Conservation (phyloP, 1,139 yeast genomes). For the Pichia terricola region DNA sequence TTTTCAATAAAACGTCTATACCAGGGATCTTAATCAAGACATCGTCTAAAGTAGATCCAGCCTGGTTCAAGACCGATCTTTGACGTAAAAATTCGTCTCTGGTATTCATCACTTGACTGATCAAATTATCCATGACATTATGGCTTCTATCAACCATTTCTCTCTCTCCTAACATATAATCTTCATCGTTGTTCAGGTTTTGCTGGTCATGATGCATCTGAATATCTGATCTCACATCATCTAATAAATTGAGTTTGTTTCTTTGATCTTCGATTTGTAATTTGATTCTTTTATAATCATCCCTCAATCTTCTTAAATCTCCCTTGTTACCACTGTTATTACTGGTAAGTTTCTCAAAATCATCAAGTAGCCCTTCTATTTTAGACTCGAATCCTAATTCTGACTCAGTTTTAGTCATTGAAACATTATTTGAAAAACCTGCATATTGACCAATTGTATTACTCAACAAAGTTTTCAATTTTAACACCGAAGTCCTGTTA, state of each 20-base stretch:
- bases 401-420: constrained; percentile 34
- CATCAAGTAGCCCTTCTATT: constrained; percentile 31
- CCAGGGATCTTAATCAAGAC: constrained; percentile 73
- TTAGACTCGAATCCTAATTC: constrained; percentile 36
- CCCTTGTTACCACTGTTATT: constrained; percentile 69
- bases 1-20: constrained; percentile 45
- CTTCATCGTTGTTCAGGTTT: constrained; percentile 29
- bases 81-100: constrained; percentile 77
- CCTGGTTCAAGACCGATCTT: constrained; percentile 50
- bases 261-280: constrained; percentile 42
- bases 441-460: constrained; percentile 42
- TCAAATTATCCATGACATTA: constrained; percentile 65
- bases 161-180: constrained; percentile 68
- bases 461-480: constrained; percentile 37
- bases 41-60: constrained; percentile 54
- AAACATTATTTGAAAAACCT: constrained; percentile 35
- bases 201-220: constrained; percentile 27
- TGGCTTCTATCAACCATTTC: constrained; percentile 66
- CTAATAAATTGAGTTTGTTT: constrained; percentile 61
- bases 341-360: constrained; percentile 36
- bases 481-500: no score
- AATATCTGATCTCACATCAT: constrained; percentile 72
- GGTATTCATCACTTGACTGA: constrained; percentile 80
- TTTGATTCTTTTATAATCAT: constrained; percentile 45
- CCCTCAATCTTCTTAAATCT: constrained; percentile 58